Conservation (phyloP, 2,329 filamentous ascomycete species). For the Chaetothyriales sp. region DNA sequence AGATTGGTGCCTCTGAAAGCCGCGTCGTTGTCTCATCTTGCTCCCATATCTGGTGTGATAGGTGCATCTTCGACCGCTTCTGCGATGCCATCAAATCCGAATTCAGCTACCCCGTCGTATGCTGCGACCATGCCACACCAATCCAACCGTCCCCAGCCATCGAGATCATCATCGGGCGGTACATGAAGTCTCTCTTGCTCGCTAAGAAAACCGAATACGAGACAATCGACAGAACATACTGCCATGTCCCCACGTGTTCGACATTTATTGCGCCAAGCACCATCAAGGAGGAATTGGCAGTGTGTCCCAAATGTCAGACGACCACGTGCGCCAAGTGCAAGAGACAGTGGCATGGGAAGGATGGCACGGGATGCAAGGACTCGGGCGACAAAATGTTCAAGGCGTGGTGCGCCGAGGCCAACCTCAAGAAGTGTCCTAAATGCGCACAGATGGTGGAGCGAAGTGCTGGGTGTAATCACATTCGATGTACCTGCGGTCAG, state of each 20-base stretch:
- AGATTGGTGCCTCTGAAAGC: too few relatives aligned
- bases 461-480: slow-evolving; percentile 7
- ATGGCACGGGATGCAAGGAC: slow-evolving; percentile 18
- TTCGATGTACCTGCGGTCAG: slow-evolving; percentile 6
- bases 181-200: slow-evolving; percentile 21
- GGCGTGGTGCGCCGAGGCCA: slow-evolving; percentile 43
- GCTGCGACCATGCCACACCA: slow-evolving; percentile 1
- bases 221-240: slow-evolving; percentile 40
- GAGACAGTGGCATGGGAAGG: slow-evolving; percentile 26
- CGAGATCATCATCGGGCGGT: background rate
- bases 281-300: slow-evolving; percentile 25
- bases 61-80: slow-evolving; percentile 3
- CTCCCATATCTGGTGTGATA: slow-evolving; percentile 7
- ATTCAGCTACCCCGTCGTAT: slow-evolving; percentile 5
- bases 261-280: slow-evolving; percentile 31
- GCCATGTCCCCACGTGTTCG: slow-evolving; percentile 32
- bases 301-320: slow-evolving; percentile 31
- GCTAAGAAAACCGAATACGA: slow-evolving; percentile 37
- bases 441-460: slow-evolving; percentile 10
- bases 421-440: slow-evolving; percentile 8
- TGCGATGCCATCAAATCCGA: slow-evolving; percentile 5
- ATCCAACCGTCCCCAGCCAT: slow-evolving; percentile 2
- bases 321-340: slow-evolving; percentile 43
- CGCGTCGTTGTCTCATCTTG: slow-evolving; percentile 1
- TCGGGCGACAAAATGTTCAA: slow-evolving; percentile 26